Evolutionary conservation across 1,284 basidiomycete genomes (phyloP).

Genomic region (Porogramme epimiltina): DNA sequence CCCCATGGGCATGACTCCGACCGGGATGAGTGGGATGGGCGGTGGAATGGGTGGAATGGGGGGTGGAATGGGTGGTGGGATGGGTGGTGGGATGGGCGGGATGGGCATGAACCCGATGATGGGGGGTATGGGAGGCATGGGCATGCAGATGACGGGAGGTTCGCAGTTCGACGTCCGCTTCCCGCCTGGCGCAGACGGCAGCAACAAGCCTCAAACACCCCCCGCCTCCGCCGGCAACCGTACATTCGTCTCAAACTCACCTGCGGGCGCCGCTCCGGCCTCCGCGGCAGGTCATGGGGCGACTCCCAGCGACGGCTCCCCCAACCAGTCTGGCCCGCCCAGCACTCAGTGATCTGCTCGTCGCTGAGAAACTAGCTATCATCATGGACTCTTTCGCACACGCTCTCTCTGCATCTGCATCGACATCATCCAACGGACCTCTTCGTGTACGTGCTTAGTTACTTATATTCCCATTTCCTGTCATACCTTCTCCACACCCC

Average conservation of each 20-base stretch:
- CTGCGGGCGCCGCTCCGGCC: neutral
- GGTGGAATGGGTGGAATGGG: conserved; percentile 39
- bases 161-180: conserved; percentile 26
- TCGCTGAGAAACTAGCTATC: neutral
- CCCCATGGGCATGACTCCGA: conserved; percentile 20
- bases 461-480: no score
- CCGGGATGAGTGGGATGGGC: conserved; percentile 28
- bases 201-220: neutral
- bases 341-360: neutral
- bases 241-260: no score
- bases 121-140: conserved; percentile 14
- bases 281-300: neutral
- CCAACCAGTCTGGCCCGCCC: neutral
- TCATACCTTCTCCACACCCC: no score
- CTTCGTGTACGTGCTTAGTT: no score
- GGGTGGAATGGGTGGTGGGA: conserved; percentile 22
- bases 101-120: conserved; percentile 34
- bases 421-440: no score
- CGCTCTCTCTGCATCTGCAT: no score
- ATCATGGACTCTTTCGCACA: no score
- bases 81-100: conserved; percentile 8
- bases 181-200: conserved; percentile 18
- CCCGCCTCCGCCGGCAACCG: neutral
- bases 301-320: neutral
- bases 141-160: conserved; percentile 25